A percentile compares a stretch with the other conserved stretches of the same genome.
These are phyloP conservation scores for Serendipita sp. DNA, from an alignment of 768 basidiomycete species.

Conservation along the genomic window DNA sequence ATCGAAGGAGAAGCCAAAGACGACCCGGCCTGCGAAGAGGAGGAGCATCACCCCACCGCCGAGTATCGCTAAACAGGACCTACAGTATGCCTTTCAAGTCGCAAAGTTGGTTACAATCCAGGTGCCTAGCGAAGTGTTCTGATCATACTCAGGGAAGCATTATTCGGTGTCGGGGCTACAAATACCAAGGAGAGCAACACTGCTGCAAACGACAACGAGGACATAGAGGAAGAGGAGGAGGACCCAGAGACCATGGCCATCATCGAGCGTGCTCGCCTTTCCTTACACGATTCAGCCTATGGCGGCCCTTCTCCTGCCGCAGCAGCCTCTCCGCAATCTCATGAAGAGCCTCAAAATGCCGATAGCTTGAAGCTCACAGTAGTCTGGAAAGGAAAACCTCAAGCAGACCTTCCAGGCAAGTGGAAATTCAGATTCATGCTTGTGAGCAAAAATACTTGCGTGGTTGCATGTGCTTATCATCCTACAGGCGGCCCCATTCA, in stretches of 20 bases:
- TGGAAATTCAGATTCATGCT: neutral
- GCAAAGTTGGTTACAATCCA: neutral
- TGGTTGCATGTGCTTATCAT: neutral
- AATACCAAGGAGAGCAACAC: neutral
- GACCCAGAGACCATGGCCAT: neutral
- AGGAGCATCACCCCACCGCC: slow-evolving; percentile 3
- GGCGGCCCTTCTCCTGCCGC: neutral
- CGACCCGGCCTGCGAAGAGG: neutral
- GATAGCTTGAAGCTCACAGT: neutral
- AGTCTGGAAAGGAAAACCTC: neutral
- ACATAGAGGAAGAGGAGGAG: neutral
- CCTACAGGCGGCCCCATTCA: neutral
- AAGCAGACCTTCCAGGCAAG: neutral
- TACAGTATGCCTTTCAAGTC: neutral
- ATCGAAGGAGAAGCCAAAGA: neutral
- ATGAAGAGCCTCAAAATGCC: neutral
- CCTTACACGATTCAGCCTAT: too few relatives aligned
- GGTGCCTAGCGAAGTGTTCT: too few relatives aligned
- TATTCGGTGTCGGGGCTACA: neutral
- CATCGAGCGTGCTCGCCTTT: neutral
- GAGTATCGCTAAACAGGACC: neutral
- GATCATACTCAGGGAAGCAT: neutral
- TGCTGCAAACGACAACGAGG: neutral
- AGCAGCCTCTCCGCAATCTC: neutral
- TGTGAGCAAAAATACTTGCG: neutral